Evolutionary conservation across 1,284 basidiomycete genomes (phyloP).

Genomic region (Ceratorhiza oryzae-sativae): DNA sequence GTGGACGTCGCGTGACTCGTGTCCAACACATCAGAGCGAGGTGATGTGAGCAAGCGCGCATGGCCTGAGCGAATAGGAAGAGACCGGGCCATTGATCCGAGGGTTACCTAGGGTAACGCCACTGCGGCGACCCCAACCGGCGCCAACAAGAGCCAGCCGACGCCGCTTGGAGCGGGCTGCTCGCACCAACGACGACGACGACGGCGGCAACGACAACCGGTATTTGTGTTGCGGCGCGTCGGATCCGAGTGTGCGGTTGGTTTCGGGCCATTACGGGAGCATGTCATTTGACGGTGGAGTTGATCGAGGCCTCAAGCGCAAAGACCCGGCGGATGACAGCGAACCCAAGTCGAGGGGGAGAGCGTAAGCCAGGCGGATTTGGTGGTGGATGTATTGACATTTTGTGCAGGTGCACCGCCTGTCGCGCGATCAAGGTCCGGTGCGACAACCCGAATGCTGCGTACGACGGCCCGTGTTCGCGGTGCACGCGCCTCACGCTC

Average conservation of each 20-base stretch:
- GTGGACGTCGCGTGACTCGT: neutral
- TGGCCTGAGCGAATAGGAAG: neutral
- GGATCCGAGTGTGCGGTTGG: neutral
- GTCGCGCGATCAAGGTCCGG: conserved; percentile 29
- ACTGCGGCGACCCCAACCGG: conserved; percentile 5
- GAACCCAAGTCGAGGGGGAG: conserved; percentile 33
- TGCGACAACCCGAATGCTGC: conserved; percentile 28
- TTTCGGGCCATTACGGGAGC: conserved; percentile 2
- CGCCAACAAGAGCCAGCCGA: neutral
- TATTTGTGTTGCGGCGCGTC: neutral
- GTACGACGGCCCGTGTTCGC: conserved; percentile 26
- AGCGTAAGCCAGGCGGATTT: conserved; percentile 14
- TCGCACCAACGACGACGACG: neutral
- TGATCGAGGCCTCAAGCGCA: conserved; percentile 37
- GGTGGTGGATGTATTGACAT: neutral
- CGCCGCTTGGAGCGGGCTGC: neutral
- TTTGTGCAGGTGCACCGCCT: conserved; percentile 23
- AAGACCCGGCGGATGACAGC: conserved; percentile 36
- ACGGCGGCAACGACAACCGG: neutral
- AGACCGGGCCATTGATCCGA: neutral
- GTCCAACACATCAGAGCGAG: neutral
- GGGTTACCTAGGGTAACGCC: conserved; percentile 4
- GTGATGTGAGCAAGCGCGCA: neutral
- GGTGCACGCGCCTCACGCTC: conserved; percentile 20
- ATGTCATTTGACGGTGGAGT: conserved; percentile 33